Percentiles rank a stretch among this genome's conserved stretches.
Evolutionary conservation across 495 filamentous ascomycete genomes (phyloP).

Genomic region (Aspergillus ostianus): DNA sequence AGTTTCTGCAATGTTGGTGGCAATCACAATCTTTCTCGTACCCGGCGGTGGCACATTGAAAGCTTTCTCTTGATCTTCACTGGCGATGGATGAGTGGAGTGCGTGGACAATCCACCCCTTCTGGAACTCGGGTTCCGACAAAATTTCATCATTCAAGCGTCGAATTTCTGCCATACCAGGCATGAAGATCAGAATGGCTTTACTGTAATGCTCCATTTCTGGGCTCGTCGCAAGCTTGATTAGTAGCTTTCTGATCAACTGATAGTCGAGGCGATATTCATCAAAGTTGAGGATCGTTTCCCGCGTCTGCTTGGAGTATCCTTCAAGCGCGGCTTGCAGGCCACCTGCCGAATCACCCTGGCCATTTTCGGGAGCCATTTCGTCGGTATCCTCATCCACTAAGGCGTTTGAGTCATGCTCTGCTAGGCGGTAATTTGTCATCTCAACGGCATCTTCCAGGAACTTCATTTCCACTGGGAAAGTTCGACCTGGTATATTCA

Average conservation of each 20-base stretch:
- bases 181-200: conserved; percentile 89
- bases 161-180: conserved; percentile 94
- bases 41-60: conserved; percentile 82
- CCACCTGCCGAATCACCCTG: conserved; percentile 39
- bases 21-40: conserved; percentile 84
- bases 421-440: conserved; percentile 68
- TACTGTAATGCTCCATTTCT: conserved; percentile 68
- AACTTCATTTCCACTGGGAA: conserved; percentile 88
- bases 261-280: conserved; percentile 83
- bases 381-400: conserved; percentile 48
- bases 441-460: conserved; percentile 85
- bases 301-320: conserved; percentile 71
- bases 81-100: conserved; percentile 92
- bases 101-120: conserved; percentile 76
- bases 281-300: conserved; percentile 73
- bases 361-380: conserved; percentile 42
- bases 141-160: conserved; percentile 76
- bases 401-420: conserved; percentile 42
- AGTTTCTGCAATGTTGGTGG: conserved; percentile 96
- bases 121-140: conserved; percentile 67
- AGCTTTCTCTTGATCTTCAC: conserved; percentile 89
- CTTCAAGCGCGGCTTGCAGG: conserved; percentile 50
- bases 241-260: conserved; percentile 73
- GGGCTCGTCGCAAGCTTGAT: conserved; percentile 66
- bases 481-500: conserved; percentile 88